Percentiles rank a stretch among this genome's conserved stretches.
Evolutionary conservation across 768 basidiomycete species (phyloP).

Genomic region (Boletus reticuloceps): DNA sequence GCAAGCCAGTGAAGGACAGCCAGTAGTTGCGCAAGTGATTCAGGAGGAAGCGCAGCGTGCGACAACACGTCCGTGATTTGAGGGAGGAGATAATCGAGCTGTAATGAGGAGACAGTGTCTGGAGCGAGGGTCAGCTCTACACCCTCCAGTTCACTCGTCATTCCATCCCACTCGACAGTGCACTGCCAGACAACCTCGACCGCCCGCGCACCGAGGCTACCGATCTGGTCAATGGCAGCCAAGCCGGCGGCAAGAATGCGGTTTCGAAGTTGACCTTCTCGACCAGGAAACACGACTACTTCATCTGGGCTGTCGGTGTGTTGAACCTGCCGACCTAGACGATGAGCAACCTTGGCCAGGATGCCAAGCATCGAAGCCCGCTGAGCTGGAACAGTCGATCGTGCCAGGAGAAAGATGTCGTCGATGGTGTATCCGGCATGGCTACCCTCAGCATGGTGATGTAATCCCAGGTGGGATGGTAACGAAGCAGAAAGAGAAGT

Average conservation of each 20-base stretch:
- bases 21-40: slow-evolving; percentile 56
- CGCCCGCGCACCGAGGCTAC: slow-evolving; percentile 63
- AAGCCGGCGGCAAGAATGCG: slow-evolving; percentile 66
- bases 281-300: slow-evolving; percentile 23
- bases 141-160: slow-evolving; percentile 31
- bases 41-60: slow-evolving; percentile 42
- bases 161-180: slow-evolving; percentile 60
- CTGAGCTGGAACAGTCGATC: slow-evolving; percentile 83
- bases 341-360: slow-evolving; percentile 54
- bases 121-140: slow-evolving; percentile 40
- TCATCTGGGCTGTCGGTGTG: not conserved
- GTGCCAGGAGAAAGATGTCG: slow-evolving; percentile 74
- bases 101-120: slow-evolving; percentile 17
- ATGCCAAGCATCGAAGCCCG: slow-evolving; percentile 79
- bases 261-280: slow-evolving; percentile 47
- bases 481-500: slow-evolving; percentile 49
- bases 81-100: slow-evolving; percentile 46
- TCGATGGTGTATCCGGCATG: slow-evolving; percentile 88
- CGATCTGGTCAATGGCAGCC: slow-evolving; percentile 62
- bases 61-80: slow-evolving; percentile 43
- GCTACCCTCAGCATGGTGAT: slow-evolving; percentile 79
- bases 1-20: slow-evolving; percentile 60
- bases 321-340: slow-evolving; percentile 22
- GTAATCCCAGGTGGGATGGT: slow-evolving; percentile 83
- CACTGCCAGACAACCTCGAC: slow-evolving; percentile 75